These are phyloP conservation scores for Chlamydomonas sphaeroides DNA, from an alignment of 139 green algal genomes.

Conservation along the genomic window DNA sequence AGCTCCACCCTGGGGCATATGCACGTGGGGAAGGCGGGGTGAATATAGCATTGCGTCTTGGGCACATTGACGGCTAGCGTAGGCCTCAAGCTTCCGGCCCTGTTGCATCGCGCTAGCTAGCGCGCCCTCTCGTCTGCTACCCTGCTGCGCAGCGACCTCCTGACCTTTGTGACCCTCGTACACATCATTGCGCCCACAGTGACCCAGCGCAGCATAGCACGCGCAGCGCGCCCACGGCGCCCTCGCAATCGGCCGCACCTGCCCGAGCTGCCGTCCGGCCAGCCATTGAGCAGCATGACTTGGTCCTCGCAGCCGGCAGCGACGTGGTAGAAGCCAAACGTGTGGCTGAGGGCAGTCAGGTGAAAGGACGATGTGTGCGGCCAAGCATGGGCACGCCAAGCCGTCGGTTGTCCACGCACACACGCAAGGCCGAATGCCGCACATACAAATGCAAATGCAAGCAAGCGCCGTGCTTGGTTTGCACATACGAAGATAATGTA, in stretches of 20 bases:
- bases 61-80: background rate
- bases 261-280: conserved; percentile 35
- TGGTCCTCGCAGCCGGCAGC: conserved; percentile 4
- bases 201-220: background rate
- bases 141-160: too few relatives aligned
- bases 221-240: background rate
- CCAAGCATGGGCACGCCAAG: background rate
- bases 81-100: too few relatives aligned
- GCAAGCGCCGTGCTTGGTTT: too few relatives aligned
- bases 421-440: too few relatives aligned
- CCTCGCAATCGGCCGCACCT: background rate
- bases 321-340: conserved; percentile 36
- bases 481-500: too few relatives aligned
- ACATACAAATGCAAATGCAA: too few relatives aligned
- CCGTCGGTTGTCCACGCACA: background rate
- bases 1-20: conserved; percentile 27
- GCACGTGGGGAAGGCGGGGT: background rate
- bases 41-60: background rate
- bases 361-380: background rate
- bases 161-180: too few relatives aligned
- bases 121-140: too few relatives aligned
- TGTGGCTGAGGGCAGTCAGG: background rate
- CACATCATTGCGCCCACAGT: background rate
- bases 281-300: conserved; percentile 27
- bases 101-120: too few relatives aligned